Conservation (phyloP, 2,329 filamentous ascomycete genomes). For the Pseudogymnoascus sp. region DNA sequence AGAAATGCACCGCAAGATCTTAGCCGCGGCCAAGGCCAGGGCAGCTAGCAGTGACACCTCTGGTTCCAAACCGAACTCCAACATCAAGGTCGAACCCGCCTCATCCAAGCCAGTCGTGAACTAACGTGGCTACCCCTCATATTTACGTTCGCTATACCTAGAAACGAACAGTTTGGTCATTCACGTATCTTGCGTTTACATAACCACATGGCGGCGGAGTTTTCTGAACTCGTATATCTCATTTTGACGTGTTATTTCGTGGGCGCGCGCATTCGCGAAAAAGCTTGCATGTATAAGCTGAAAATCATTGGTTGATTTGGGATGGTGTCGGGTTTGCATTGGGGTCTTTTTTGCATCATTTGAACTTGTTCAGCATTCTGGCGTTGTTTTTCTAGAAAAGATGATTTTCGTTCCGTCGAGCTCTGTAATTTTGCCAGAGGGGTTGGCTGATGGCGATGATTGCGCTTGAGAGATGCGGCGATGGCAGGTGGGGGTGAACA, state of each 20-base stretch:
- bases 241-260: background rate
- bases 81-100: background rate
- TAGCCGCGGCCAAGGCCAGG: conserved; percentile 9
- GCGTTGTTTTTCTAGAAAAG: conserved; percentile 2
- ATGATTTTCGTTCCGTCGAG: background rate
- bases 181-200: background rate
- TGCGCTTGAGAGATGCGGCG: background rate
- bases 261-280: background rate
- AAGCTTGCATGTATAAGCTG: background rate
- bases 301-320: background rate
- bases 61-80: background rate
- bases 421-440: background rate
- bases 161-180: background rate
- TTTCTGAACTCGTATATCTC: background rate
- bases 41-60: conserved; percentile 2
- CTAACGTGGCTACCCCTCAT: background rate
- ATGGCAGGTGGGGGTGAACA: background rate
- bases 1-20: conserved; percentile 26
- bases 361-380: background rate
- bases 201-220: conserved; percentile 6
- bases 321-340: background rate
- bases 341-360: background rate
- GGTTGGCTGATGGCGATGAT: background rate
- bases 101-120: background rate
- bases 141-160: background rate